Base-by-base conservation (phyloP, 176 grass and related monocot genomes). In the Cocos nucifera region DNA sequence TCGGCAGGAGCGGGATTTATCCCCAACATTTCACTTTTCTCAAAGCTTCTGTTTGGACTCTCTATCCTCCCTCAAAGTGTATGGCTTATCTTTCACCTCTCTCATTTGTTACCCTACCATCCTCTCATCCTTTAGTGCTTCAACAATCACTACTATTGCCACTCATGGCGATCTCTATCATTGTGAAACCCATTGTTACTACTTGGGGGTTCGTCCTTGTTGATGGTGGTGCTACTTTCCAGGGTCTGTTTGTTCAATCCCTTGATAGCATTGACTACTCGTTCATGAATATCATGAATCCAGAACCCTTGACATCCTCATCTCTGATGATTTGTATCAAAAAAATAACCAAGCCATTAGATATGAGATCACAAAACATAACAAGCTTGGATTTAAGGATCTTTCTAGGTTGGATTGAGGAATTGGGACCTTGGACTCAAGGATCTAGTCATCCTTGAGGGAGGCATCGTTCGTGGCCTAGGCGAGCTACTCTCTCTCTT, bases 181-280 rank as follows among this genome's bases (percentile, higher is more conserved):
- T 5, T 68, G 51, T 69, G 28, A 26, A 28, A 28, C 27, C 27
- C 4, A 5, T 4, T 4, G 3, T 25, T 28, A 28, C 0, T 5
- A 4, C 27, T 1, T 28, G 80, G 81, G 6, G 84, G 88, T 69
- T 91, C 87, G 44, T 87, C 87, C 75, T 97, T 78, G 49, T 97
- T 97, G 73, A 97, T 78, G 63, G 87, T 97, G 88, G 88, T 97
- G 70, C 20, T 85, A 56, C 87, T 79, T 14, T 92, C 87, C 0
- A 97, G 87, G 26, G 66, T 66, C 87, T 83, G 61, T 16, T 80
- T 84, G 51, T 91, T 97, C 87, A 97, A 91, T 0, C 49, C 63
- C 64, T 91, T 65, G 74, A 97, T 97, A 63, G 93, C 93, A 15
- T 98, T 15, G 87, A 17, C 62, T 92, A 66, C 76, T 88, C 78